Percentiles rank a stretch among this genome's conserved stretches.
These are phyloP conservation scores for Leccinellum rugosiceps DNA, from an alignment of 768 basidiomycete species.

Conservation along the genomic window DNA sequence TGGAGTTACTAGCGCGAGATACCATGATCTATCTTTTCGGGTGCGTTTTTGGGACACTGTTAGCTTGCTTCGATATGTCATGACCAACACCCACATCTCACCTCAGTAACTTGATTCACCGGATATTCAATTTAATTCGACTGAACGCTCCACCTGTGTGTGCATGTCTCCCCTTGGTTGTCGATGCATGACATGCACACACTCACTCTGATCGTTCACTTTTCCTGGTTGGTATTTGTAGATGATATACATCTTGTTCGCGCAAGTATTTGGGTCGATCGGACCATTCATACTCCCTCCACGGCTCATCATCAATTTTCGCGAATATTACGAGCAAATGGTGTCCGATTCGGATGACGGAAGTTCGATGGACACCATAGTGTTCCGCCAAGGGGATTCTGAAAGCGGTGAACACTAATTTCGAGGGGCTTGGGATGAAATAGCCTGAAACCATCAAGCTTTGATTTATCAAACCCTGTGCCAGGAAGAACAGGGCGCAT, in stretches of 20 bases:
- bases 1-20: slow-evolving; percentile 4
- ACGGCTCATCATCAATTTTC: slow-evolving; percentile 9
- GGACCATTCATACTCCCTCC: slow-evolving; percentile 8
- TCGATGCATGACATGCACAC: neutral
- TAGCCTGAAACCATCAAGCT: neutral
- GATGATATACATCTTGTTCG: neutral
- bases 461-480: neutral
- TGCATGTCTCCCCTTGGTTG: neutral
- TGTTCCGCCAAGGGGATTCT: neutral
- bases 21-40: slow-evolving; percentile 4
- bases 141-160: neutral
- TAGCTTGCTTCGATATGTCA: neutral
- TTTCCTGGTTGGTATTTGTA: neutral
- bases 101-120: neutral
- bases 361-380: slow-evolving; percentile 2
- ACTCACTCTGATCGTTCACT: neutral
- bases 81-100: neutral
- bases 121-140: neutral
- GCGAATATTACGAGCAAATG: neutral
- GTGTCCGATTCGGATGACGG: slow-evolving; percentile 1
- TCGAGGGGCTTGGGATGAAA: neutral
- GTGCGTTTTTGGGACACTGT: neutral
- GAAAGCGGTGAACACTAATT: neutral
- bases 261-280: neutral
- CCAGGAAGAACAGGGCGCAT: neutral